Evolutionary conservation across 768 basidiomycete genomes (phyloP).

Genomic region (Strobilomyces confusus): DNA sequence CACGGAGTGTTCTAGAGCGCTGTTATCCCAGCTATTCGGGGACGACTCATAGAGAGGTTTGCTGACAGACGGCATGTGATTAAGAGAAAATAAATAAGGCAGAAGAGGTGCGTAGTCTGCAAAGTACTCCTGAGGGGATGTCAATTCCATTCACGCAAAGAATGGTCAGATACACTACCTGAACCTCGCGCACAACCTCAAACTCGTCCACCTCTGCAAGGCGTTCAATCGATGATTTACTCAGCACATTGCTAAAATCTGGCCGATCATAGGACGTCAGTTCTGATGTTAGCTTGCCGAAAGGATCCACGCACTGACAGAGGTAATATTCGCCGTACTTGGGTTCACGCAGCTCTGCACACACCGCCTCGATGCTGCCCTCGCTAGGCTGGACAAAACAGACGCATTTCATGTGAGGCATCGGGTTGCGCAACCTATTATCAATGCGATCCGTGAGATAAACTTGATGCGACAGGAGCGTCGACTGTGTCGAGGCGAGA

Average conservation of each 20-base stretch:
- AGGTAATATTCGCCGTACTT: constrained; percentile 98
- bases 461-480: constrained; percentile 89
- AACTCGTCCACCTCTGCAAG: constrained; percentile 93
- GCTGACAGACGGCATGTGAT: constrained; percentile 59
- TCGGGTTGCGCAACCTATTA: constrained; percentile 84
- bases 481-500: constrained; percentile 89
- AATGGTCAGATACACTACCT: constrained; percentile 49
- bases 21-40: constrained; percentile 68
- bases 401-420: constrained; percentile 96
- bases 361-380: constrained; percentile 78
- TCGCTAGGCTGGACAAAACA: constrained; percentile 86
- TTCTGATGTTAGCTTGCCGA: constrained; percentile 12
- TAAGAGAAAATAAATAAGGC: constrained; percentile 83
- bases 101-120: constrained; percentile 91
- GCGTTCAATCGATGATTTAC: constrained; percentile 86
- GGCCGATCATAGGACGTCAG: constrained; percentile 13
- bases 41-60: constrained; percentile 70
- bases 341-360: constrained; percentile 80
- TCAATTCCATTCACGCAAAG: not conserved
- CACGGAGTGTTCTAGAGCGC: constrained; percentile 72
- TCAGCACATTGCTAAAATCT: constrained; percentile 97
- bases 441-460: constrained; percentile 98
- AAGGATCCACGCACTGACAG: constrained; percentile 86
- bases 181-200: constrained; percentile 94
- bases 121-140: constrained; percentile 79